Base-by-base conservation (phyloP, 2,329 filamentous ascomycete species). In the Alternaria sp. region DNA sequence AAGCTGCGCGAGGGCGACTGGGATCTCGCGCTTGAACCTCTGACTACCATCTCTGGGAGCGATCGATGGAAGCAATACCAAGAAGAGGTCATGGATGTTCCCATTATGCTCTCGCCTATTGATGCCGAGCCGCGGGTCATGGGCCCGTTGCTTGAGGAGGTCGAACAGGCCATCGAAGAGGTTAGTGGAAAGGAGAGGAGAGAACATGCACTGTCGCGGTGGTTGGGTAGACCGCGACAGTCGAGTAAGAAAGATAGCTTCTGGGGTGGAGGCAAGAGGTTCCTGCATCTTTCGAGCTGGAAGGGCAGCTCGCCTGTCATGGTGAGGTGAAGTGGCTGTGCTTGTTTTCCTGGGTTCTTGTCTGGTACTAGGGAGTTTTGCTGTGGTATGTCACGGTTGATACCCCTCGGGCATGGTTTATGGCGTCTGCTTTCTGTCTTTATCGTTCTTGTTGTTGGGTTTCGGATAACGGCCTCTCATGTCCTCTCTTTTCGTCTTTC, bases 1-100 rank as follows among this genome's bases (percentile, higher is more conserved):
- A 84, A 87, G 28, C 85, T 97, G 46, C 85, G 88, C 55, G 86
- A 87, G 64, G 93, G 91, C 26, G 90, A 85, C 61, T 97, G 93
- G 93, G 91, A 96, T 62, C 90, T 94, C 28, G 93, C 92, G 0
- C 86, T 97, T n/a, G 87, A 89, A 43, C 91, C 92, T 2, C 82
- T 96, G 60, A 88, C 87, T 25, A 69, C 73, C 73, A 84, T 74
- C 53, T 77, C 77, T 11, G 75, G 79, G 55, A 72, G 73, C 78
- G 80, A 83, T 66, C 80, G 70, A 15, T 80, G 79, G 79, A 80
- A 80, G 69, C 62, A 67, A 76, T 72, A 83, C 78, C 66, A 81
- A 70, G 66, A 79, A 55, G 79, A 81, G 60, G 75, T 80, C 55
- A 81, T 81, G 79, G 79, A 81, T 57, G 79, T 81, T 20, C 79